Conservation (phyloP, 2,329 filamentous ascomycete species). For the Coniochaeta prunicola region DNA sequence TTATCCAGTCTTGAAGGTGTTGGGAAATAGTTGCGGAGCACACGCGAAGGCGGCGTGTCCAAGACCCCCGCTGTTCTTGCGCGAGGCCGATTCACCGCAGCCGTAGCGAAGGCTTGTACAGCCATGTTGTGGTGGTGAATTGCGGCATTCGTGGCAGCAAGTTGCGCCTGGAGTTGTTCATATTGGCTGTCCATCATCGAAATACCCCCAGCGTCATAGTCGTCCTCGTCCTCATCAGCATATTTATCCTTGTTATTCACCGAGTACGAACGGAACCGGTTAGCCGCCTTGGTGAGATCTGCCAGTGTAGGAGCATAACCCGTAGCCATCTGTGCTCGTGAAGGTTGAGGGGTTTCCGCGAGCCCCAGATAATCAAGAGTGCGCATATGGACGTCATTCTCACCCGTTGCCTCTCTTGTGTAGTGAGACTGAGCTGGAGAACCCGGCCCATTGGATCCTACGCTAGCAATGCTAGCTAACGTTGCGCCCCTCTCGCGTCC, state of each 20-base stretch:
- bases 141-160: slow-evolving; percentile 57
- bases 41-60: slow-evolving; percentile 63
- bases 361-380: slow-evolving; percentile 94
- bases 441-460: slow-evolving; percentile 81
- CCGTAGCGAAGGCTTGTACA: slow-evolving; percentile 84
- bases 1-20: slow-evolving; percentile 67
- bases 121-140: slow-evolving; percentile 91
- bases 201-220: slow-evolving; percentile 51
- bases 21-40: slow-evolving; percentile 67
- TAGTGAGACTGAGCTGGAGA: slow-evolving; percentile 84
- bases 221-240: slow-evolving; percentile 69
- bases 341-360: slow-evolving; percentile 83
- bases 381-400: slow-evolving; percentile 80
- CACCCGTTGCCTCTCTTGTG: slow-evolving; percentile 74
- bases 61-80: slow-evolving; percentile 88
- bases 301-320: slow-evolving; percentile 65
- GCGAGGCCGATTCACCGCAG: slow-evolving; percentile 73
- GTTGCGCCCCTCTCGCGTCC: slow-evolving; percentile 81
- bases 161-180: slow-evolving; percentile 53
- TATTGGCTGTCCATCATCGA: slow-evolving; percentile 49
- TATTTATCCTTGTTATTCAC: slow-evolving; percentile 99
- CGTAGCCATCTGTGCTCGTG: slow-evolving; percentile 65
- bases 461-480: slow-evolving; percentile 72
- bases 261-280: slow-evolving; percentile 91
- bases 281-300: slow-evolving; percentile 70